phyloP scores from a whole-genome alignment of 257 asterid species.

The Henckelia pumila region DNA sequence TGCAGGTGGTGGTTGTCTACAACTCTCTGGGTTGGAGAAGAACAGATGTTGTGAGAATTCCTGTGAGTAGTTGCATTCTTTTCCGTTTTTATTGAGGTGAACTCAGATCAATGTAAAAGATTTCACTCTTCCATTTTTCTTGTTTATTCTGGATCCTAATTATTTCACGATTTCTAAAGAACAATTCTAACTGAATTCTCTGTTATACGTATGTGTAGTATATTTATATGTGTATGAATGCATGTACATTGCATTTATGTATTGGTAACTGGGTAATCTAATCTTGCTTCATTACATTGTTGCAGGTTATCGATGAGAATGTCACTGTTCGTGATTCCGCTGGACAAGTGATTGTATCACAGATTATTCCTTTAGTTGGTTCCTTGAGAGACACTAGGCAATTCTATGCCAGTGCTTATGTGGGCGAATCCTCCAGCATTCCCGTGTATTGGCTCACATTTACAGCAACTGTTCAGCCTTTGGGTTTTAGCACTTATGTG shows the following conservation, averaged over 20 bases:
- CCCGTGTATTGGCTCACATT: constrained; percentile 82
- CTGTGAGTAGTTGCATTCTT: constrained; percentile 52
- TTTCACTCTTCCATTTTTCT: not conserved
- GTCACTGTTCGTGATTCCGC: constrained; percentile 65
- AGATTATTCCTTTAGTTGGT: constrained; percentile 66
- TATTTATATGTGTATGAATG: not conserved
- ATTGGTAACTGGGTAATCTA: constrained; percentile 4
- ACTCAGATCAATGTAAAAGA: not conserved
- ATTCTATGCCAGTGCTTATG: constrained; percentile 57
- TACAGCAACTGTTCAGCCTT: constrained; percentile 70
- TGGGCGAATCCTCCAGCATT: constrained; percentile 48
- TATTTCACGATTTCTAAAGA: not conserved
- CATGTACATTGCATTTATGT: not conserved
- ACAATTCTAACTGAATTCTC: not conserved
- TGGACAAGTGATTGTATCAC: constrained; percentile 67
- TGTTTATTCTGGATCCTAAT: constrained; percentile 5
- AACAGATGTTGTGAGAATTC: constrained; percentile 72
- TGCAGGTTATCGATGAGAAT: constrained; percentile 64
- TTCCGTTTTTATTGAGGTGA: not conserved
- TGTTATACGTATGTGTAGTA: not conserved
- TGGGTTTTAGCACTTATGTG: constrained; percentile 81
- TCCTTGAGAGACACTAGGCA: constrained; percentile 51
- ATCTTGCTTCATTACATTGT: constrained; percentile 23
- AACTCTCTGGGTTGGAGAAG: constrained; percentile 92
- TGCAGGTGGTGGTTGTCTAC: constrained; percentile 80